These are phyloP conservation scores for Arachis monticola DNA, from an alignment of 331 rosid genomes.

Conservation along the genomic window DNA sequence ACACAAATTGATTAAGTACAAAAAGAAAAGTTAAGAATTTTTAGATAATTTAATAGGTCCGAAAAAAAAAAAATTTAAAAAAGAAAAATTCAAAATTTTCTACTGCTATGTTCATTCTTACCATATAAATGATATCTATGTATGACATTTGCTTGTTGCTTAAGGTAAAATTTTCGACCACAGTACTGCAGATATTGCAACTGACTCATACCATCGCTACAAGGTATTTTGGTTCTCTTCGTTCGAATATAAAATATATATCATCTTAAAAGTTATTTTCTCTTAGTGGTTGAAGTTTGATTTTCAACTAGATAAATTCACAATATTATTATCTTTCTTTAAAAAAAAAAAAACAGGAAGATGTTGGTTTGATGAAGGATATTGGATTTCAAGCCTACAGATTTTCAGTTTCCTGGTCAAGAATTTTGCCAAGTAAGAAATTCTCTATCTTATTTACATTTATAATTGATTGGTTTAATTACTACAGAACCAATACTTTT, in stretches of 20 bases:
- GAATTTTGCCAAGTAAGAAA: neutral
- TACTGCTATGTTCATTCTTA: neutral
- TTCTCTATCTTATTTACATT: neutral
- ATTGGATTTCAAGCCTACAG: neutral
- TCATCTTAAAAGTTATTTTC: neutral
- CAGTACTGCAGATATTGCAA: constrained; percentile 48
- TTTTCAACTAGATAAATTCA: neutral
- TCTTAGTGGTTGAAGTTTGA: neutral
- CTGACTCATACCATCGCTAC: constrained; percentile 54
- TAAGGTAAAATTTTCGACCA: constrained; percentile 37
- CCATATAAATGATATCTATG: neutral
- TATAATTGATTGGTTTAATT: neutral
- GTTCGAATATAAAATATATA: neutral
- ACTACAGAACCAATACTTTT: too few relatives aligned
- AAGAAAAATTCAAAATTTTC: too few relatives aligned
- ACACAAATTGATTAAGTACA: too few relatives aligned
- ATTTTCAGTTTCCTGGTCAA: neutral
- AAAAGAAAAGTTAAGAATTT: too few relatives aligned
- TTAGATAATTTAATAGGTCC: too few relatives aligned
- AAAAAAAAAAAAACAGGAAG: constrained; percentile 40
- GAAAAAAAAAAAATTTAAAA: too few relatives aligned
- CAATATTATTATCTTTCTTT: neutral
- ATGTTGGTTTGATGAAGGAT: constrained; percentile 16
- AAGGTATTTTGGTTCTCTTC: constrained; percentile 43
- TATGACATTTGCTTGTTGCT: neutral